Evolutionary conservation across 805 yeast species (phyloP).

Genomic region (Saccharomycopsis fermentans): DNA sequence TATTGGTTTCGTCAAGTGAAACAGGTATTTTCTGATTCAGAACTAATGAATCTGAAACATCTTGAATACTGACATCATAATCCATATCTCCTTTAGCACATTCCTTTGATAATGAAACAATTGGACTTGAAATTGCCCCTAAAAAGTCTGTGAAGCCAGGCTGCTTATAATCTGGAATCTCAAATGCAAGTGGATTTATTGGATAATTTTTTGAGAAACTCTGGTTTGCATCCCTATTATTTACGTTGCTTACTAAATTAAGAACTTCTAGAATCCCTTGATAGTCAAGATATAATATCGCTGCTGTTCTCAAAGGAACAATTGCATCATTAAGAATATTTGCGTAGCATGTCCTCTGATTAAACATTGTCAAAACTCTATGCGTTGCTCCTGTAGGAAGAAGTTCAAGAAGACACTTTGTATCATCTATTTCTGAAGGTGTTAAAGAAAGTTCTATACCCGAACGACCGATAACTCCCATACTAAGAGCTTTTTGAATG

Average conservation of each 20-base stretch:
- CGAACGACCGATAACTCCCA: constrained; percentile 71
- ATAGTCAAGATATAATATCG: constrained; percentile 59
- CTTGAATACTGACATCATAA: neutral
- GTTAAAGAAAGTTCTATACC: constrained; percentile 69
- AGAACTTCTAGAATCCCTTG: constrained; percentile 33
- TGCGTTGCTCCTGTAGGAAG: constrained; percentile 65
- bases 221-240: neutral
- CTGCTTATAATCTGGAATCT: constrained; percentile 40
- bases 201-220: neutral
- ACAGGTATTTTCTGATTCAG: neutral
- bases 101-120: constrained; percentile 4
- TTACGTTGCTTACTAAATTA: constrained; percentile 17
- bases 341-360: constrained; percentile 62
- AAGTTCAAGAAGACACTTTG: constrained; percentile 44
- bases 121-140: neutral
- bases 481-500: constrained; percentile 55
- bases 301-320: constrained; percentile 68
- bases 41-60: neutral
- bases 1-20: neutral
- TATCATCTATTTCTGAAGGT: constrained; percentile 28
- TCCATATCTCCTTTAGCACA: constrained; percentile 1
- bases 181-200: neutral
- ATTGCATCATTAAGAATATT: constrained; percentile 73
- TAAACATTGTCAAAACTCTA: constrained; percentile 43
- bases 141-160: constrained; percentile 49